Evolutionary conservation across 345 rosid genomes (phyloP), one percentile per base, ranked within the genome.

Genomic region (Eucalyptus urophylla): DNA sequence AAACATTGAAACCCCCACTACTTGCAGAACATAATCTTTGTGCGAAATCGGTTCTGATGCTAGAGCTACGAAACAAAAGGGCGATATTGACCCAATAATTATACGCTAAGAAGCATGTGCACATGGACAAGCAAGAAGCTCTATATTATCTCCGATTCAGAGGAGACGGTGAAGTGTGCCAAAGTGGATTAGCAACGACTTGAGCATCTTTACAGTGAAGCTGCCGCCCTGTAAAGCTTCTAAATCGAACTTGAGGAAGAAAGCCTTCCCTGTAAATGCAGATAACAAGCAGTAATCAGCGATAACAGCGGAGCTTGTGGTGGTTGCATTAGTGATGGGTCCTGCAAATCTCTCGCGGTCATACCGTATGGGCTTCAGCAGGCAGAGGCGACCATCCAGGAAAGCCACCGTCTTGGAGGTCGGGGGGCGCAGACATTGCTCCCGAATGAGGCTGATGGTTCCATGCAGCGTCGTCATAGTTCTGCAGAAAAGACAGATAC

Each of bases 391-490:
- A 21, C 80, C 44, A 33, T 69, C 44, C 4, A 11, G 44, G 80
- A 37, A 69, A 69, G 44, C 25, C 12, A 17, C 25, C 14, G 2
- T 16, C 8, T 69, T 33, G 44, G 44, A 17, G 44, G 25, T 69
- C 13, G 12, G 44, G 80, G 80, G 40, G 7, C 2, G 7, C 25
- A 17, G 92, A 62, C 14, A 51, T 54, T 40, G 86, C 69, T 90
- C 90, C 88, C 11, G 91, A 87, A 86, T 88, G 90, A 65, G 88
- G 87, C 49, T 87, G 90, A 65, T 86, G 89, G 83, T 90, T 90
- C 93, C 93, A 89, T 14, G 40, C 54, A 86, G 90, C 49, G 72
- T 88, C 27, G 87, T 86, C 50, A 88, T 69, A 87, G 65, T 93
- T 91, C 93, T 91, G 90, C 50, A 60, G 81, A n/a, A 80, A 92